Evolutionary conservation across 345 rosid genomes (phyloP), one percentile per base, ranked within the genome.

Genomic region (Bruguiera sexangula): DNA sequence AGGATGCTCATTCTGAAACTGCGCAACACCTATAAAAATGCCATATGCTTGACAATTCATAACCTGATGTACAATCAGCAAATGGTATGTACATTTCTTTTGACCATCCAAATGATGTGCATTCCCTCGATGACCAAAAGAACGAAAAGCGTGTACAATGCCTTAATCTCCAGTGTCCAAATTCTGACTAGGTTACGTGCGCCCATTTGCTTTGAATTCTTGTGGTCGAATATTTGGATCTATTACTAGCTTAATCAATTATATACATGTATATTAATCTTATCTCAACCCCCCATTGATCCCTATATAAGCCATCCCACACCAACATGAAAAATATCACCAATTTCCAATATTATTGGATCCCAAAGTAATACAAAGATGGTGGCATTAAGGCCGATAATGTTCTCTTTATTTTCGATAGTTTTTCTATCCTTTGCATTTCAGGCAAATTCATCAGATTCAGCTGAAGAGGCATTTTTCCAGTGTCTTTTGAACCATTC

Each of bases 401-500:
- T 29, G 68, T 27, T 65, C 58, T 15, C 58, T 16, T 65, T 65
- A 20, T 16, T 65, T 30, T 51, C 34, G 3, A 1, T 65, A 0
- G 11, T 29, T 51, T 11, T 65, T 57, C 37, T 65, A 30, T 65
- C 58, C 37, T 0, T 19, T 11, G 20, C 29, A 18, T 20, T 8
- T 26, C 50, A 3, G 21, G 63, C 64, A 29, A 20, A 24, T 27
- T 27, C 56, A 4, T 58, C 72, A 39, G 26, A 19, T 32, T n/a
- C 22, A 58, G 37, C 21, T 19, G 5, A 56, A 21, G 73, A 53
- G 52, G 27, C 66, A 3, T 69, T 78, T 61, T 20, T 62, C 39
- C 57, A 70, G 34, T 73, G 78, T 58, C 56, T 78, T 51, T 24
- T 69, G 16, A 27, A 20, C 46, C 37, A 65, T 34, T 73, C 75